Base-by-base conservation (phyloP, 148 eudicot species). In the Euryodendron excelsum region DNA sequence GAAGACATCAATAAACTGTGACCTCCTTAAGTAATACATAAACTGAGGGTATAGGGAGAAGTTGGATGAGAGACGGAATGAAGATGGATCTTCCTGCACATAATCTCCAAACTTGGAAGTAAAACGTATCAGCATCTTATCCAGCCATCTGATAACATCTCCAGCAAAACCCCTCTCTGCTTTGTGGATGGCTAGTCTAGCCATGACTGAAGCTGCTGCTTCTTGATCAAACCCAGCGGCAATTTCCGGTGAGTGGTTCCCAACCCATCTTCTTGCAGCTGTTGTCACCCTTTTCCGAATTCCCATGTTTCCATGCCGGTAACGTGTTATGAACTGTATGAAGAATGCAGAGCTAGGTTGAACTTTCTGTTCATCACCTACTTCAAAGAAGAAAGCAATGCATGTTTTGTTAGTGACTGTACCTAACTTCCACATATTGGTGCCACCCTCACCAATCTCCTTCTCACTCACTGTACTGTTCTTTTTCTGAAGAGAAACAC, bases 241-340 rank as follows among this genome's bases (percentile, higher is more conserved):
- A 59, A 95, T 91, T 66, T 95, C 99, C 0, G 96, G 90, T 23
- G 97, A 91, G 36, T 86, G 75, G 45, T 81, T 87, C 50, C 82
- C 86, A 27, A 85, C 94, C 99, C 99, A 95, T 81, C 99, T 90
- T 83, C 99, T 90, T n/a, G 99, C 93, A 73, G 87, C 97, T 36
- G 99, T 91, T 20, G 93, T 93, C 81, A 95, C 99, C 82, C 99
- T 88, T 80, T 86, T 95, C 48, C 94, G 88, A 33, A 88, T 65
- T 50, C 94, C 97, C 85, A 81, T 69, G 75, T 82, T 82, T 58
- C 94, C 93, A 78, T 80, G 76, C 67, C 92, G 83, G 74, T 91
- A 95, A 12, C 87, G 89, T 14, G 97, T 95, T 59, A 95, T 95
- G 75, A 95, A 93, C 89, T 95, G 99, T 74, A 95, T 83, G 76